Base-by-base conservation (phyloP, 2,329 filamentous ascomycete species). In the Sordariomycetes sp. region DNA sequence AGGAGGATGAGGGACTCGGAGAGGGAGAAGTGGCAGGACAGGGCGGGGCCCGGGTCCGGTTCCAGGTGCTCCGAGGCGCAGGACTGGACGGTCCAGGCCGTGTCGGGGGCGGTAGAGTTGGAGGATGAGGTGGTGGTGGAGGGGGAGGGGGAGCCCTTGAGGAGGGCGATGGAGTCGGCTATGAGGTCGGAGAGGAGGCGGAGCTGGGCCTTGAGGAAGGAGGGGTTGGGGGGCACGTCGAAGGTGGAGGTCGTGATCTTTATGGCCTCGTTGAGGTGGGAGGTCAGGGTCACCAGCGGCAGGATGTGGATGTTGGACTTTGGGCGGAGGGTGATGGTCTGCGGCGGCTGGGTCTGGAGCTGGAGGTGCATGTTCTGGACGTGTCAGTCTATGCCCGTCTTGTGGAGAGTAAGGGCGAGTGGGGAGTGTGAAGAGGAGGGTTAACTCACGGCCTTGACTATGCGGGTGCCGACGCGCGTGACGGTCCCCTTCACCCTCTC, bases 401-500 rank as follows among this genome's bases (percentile, higher is more conserved):
- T 28, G 25, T 20, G 22, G 4, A 12, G 16, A n/a, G 14, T 18
- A 22, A 20, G 7, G 22, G n/a, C n/a, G 8, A 3, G 18, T 16
- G 12, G 32, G 20, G 32, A 32, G 28, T 25, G 28, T 11, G 2
- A 14, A 40, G 34, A 34, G 14, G 54, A 4, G 3, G 53, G 43
- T 34, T 4, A 6, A 79, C 86, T 65, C 77, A 92, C 89, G 63
- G 91, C 93, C 70, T 96, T 96, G 62, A 96, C 87, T 62, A 99
- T 87, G 56, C 88, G 85, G n/a, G 90, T 90, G 46, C 94, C 94
- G 40, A 96, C 84, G 58, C 94, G 84, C 1, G 93, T 97, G 60
- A 97, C 83, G 65, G 90, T 89, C 20, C 94, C 94, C 71, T 99
- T 99, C 62, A 97, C 85, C 64, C 82, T 85, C 74, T 99, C 94